Evolutionary conservation across 2,329 filamentous ascomycete species (phyloP).

Genomic region (Xylariaceae sp.): DNA sequence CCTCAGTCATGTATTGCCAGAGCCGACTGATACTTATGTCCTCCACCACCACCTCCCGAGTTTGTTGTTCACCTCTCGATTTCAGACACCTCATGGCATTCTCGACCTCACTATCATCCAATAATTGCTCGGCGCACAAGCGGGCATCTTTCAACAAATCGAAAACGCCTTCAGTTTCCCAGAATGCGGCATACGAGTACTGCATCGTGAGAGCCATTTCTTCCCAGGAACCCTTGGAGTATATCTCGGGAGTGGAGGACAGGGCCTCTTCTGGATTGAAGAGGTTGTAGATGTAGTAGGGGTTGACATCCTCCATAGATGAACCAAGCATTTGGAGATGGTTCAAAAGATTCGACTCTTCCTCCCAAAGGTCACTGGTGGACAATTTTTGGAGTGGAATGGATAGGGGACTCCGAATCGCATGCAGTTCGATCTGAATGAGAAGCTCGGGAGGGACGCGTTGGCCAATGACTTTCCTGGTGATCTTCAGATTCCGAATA

Average conservation of each 20-base stretch:
- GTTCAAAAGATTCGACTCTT: conserved; percentile 12
- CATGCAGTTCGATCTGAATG: conserved; percentile 19
- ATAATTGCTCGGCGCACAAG: conserved; percentile 12
- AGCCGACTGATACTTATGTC: conserved; percentile 14
- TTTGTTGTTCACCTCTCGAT: conserved; percentile 3
- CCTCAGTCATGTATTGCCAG: conserved; percentile 21
- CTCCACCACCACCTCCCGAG: conserved; percentile 5
- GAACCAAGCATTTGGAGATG: conserved; percentile 1
- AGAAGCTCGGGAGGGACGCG: conserved; percentile 22
- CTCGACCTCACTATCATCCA: not conserved
- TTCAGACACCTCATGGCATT: not conserved
- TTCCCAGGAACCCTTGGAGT: conserved; percentile 14
- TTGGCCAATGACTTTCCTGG: conserved; percentile 18
- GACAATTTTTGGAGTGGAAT: conserved; percentile 11
- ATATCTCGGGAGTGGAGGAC: not conserved
- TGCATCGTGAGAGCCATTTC: conserved; percentile 19
- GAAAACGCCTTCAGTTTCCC: conserved; percentile 23
- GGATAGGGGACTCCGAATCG: conserved; percentile 26
- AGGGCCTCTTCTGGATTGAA: conserved; percentile 19
- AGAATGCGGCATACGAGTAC: conserved; percentile 21
- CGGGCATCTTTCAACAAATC: conserved; percentile 21
- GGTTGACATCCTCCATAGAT: conserved; percentile 3
- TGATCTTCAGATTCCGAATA: conserved; percentile 24
- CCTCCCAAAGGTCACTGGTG: conserved; percentile 3
- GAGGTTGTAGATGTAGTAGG: conserved; percentile 16